Evolutionary conservation across 768 basidiomycete genomes (phyloP), one percentile per base, ranked within the genome.

Genomic region (Suillus bovinus): DNA sequence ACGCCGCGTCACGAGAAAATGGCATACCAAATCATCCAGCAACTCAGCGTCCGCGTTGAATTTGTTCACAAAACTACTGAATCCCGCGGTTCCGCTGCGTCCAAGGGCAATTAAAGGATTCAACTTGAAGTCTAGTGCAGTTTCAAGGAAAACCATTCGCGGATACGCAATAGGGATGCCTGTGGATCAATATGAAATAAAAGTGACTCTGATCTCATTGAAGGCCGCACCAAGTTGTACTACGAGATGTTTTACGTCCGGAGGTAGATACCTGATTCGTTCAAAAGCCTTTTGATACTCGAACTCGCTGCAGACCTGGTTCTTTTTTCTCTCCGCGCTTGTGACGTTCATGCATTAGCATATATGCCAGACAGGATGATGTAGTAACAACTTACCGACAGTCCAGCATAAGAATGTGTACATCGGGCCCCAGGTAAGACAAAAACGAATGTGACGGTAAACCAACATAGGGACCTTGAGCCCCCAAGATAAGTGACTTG

Each of bases 11-110:
- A 56, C 10, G 44, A 10, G 53, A 36, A 58, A 49, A 6, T 54
- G 9, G 69, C 82, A 38, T 64, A 90, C 91, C 75, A 96, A 78
- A 77, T 99, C 96, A 75, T 99, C 96, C 60, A 98, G 81, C 33
- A 99, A 77, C 75, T 99, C 97, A 0, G 95, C 91, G 49, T 93
- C 91, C n/a, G 84, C 84, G 73, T 95, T 94, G 75, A 94, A 95
- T 71, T 92, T 91, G 71, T 96, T 94, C 36, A 93, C 87, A 68
- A 96, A 91, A 14, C 92, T 89, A 34, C 84, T 83, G 47, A 94
- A 72, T 22, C 90, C 90, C 57, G 91, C 64, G 0, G 84, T 78
- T 10, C 91, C 90, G 47, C 79, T 77, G 71, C 85, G 83, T 9
- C 89, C 91, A 9, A 98, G 79, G 4, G 87, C 82, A 41, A 89